phyloP scores from a whole-genome alignment of 345 rosid species.

The Sonneratia alba region DNA sequence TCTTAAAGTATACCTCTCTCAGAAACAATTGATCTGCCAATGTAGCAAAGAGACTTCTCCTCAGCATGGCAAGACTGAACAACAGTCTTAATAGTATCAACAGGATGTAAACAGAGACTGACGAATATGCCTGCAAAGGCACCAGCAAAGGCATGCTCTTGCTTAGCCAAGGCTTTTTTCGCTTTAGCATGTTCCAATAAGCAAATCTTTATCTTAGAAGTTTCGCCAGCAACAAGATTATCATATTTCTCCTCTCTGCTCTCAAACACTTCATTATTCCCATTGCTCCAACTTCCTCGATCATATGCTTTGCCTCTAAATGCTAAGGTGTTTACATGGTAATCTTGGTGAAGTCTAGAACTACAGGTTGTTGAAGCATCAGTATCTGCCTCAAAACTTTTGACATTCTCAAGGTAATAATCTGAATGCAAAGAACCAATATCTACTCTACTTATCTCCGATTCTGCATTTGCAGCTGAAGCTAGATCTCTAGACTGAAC shows the following conservation, averaged over 20 bases:
- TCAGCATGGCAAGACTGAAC: slow-evolving; percentile 60
- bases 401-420: slow-evolving; percentile 25
- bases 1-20: slow-evolving; percentile 54
- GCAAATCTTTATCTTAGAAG: slow-evolving; percentile 13
- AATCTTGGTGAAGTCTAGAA: slow-evolving; percentile 28
- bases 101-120: slow-evolving; percentile 89
- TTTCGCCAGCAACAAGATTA: slow-evolving; percentile 12
- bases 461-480: slow-evolving; percentile 8
- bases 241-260: slow-evolving; percentile 17
- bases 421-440: slow-evolving; percentile 31
- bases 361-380: slow-evolving; percentile 14
- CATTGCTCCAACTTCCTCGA: slow-evolving; percentile 12
- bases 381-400: slow-evolving; percentile 22
- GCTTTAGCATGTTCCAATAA: slow-evolving; percentile 23
- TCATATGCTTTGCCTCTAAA: slow-evolving; percentile 16
- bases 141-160: slow-evolving; percentile 88
- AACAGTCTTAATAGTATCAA: slow-evolving; percentile 80
- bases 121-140: slow-evolving; percentile 74
- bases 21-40: slow-evolving; percentile 69
- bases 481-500: slow-evolving; percentile 22
- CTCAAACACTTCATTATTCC: slow-evolving; percentile 16
- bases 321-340: slow-evolving; percentile 22
- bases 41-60: slow-evolving; percentile 49
- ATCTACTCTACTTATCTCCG: slow-evolving; percentile 11
- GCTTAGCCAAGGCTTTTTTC: slow-evolving; percentile 39